Percentiles rank a stretch among this genome's conserved stretches.
Conservation (phyloP, 2,329 filamentous ascomycete species). For the Apiospora hydei region DNA sequence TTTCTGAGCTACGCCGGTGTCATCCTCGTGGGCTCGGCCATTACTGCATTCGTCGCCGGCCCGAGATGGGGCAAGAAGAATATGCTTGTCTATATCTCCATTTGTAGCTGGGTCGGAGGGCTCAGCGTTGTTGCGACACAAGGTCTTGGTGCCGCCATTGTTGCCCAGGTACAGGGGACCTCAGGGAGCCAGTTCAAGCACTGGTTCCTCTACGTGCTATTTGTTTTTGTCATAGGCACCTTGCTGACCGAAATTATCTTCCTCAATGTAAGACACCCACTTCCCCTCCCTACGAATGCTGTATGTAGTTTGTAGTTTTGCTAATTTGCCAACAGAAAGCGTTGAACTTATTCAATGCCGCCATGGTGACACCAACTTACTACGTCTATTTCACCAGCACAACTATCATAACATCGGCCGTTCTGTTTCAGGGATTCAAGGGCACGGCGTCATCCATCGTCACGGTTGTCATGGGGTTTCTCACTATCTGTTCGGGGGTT, state of each 20-base stretch:
- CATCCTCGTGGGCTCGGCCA: constrained; percentile 74
- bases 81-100: constrained; percentile 96
- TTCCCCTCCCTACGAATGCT: not conserved
- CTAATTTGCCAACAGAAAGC: constrained; percentile 77
- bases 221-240: constrained; percentile 90
- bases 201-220: constrained; percentile 93
- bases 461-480: constrained; percentile 90
- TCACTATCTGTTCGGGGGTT: constrained; percentile 92
- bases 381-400: constrained; percentile 98
- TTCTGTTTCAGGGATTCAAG: constrained; percentile 94
- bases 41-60: constrained; percentile 80
- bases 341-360: constrained; percentile 94
- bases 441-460: constrained; percentile 81
- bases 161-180: constrained; percentile 82
- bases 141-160: constrained; percentile 87
- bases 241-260: constrained; percentile 93
- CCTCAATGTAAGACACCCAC: constrained; percentile 76
- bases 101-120: constrained; percentile 94
- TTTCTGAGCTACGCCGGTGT: constrained; percentile 88
- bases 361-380: constrained; percentile 96
- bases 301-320: not conserved
- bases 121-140: constrained; percentile 95
- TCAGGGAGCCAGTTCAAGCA: constrained; percentile 82
- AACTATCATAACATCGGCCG: constrained; percentile 91
- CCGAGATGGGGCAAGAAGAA: constrained; percentile 94